A percentile compares a stretch with the other conserved stretches of the same genome.
Evolutionary conservation across 108 stramenopile species (phyloP).

Genomic region (Pseudonitzschia multiseries): DNA sequence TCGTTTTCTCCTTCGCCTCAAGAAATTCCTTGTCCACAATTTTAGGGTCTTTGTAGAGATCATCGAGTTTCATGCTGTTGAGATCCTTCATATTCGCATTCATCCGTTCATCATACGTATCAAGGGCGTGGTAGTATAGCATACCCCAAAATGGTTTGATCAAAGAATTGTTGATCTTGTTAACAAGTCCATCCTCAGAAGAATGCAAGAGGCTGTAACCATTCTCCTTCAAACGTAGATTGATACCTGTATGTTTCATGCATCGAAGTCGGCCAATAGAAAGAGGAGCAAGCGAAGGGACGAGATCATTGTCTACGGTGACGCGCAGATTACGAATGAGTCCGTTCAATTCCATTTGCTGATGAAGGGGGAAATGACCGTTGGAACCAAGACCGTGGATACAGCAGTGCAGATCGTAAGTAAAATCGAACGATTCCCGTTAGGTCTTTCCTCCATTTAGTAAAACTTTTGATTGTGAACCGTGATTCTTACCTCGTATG

Average conservation of each 20-base stretch:
- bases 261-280: not conserved
- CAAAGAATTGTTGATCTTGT: not conserved
- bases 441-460: not conserved
- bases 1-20: not conserved
- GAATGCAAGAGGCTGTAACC: not conserved
- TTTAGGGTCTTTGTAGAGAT: slow-evolving; percentile 7
- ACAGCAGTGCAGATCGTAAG: not conserved
- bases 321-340: slow-evolving; percentile 1
- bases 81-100: not conserved
- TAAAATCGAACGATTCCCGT: no score
- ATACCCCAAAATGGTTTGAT: not conserved
- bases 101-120: not conserved
- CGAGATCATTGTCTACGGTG: not conserved
- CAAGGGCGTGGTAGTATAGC: not conserved
- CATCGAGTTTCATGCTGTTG: not conserved
- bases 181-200: not conserved
- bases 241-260: slow-evolving; percentile 7
- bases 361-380: not conserved
- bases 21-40: not conserved
- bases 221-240: not conserved
- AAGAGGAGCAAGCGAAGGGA: not conserved
- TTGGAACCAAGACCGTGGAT: not conserved
- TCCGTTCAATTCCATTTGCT: slow-evolving; percentile 7
- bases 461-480: not conserved
- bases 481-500: slow-evolving; percentile 1